Evolutionary conservation across 2,329 filamentous ascomycete genomes (phyloP), one percentile per base, ranked within the genome.

Genomic region (Rhynchosporium secalis): DNA sequence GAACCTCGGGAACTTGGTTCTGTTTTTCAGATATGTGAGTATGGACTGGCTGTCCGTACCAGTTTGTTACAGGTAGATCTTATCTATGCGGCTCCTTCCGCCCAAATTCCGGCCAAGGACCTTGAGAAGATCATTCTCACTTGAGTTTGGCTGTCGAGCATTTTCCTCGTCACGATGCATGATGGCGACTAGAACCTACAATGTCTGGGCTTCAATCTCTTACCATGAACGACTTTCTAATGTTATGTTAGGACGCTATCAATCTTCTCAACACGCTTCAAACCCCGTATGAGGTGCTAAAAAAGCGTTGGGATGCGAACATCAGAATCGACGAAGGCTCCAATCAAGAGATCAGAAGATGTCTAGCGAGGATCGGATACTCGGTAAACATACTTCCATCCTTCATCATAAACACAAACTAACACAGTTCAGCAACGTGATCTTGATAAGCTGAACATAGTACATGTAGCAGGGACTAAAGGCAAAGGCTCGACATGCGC

Each of bases 181-280:
- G 13, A 56, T 58, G 52, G 52, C 58, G 41, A 29, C 59, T 29
- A 66, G 65, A 60, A 66, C 60, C 49, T 68, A 68, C 26, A 62
- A 68, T 62, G 66, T 66, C 36, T 43, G 62, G 20, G 20, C 20
- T 20, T 20, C 47, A 26, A 57, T 33, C 36, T 26, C 47, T n/a
- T 4, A 28, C 48, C 20, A 2, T 4, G 2, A 28, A 28, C 41
- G 20, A 8, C 0, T 46, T 51, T 58, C 40, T 63, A 31, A 63
- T n/a, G 20, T 7, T 12, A 36, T 38, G 9, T 10, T 31, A 96
- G 92, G 92, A 95, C 75, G 95, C 94, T 54, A 87, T 98, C 66
- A 81, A 86, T 69, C 86, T 90, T 45, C 84, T 98, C 72, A 98
- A 98, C 76, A 89, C 91, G 49, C 86, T 98, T 56, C 95, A 99